phyloP scores from a whole-genome alignment of 2,329 filamentous ascomycete genomes.

The Nannizziopsis barbatae region DNA sequence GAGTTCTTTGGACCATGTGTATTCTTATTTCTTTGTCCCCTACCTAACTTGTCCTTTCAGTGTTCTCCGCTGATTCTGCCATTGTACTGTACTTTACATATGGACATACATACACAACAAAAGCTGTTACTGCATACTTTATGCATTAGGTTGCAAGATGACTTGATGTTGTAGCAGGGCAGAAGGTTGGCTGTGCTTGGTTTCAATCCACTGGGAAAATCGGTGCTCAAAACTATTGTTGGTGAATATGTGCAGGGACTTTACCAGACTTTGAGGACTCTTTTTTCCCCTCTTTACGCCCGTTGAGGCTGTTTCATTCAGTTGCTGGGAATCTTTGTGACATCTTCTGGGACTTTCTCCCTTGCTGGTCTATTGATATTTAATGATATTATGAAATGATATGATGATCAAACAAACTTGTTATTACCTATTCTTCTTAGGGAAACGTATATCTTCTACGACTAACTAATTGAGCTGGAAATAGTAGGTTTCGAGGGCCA shows the following conservation, averaged over 20 bases:
- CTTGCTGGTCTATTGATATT: constrained; percentile 20
- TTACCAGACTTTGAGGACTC: not conserved
- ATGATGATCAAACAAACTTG: constrained; percentile 3
- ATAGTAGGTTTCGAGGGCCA: too few species aligned
- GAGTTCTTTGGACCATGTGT: constrained; percentile 1
- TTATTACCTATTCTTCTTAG: not conserved
- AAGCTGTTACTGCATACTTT: not conserved
- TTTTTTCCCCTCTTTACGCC: too few species aligned
- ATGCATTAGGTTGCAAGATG: not conserved
- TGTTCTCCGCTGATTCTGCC: not conserved
- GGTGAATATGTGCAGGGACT: not conserved
- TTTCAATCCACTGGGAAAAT: not conserved
- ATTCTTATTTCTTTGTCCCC: not conserved
- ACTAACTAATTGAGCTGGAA: too few species aligned
- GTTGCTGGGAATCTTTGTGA: constrained; percentile 9
- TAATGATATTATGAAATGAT: constrained; percentile 8
- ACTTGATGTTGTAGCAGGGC: constrained; percentile 1
- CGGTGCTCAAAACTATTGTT: not conserved
- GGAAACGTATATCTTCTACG: too few species aligned
- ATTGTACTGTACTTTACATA: constrained; percentile 6
- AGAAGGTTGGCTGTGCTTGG: not conserved
- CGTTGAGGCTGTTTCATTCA: too few species aligned
- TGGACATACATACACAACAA: too few species aligned
- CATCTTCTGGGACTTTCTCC: not conserved
- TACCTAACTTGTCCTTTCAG: not conserved